These are phyloP conservation scores for Macrophomina phaseolina DNA, from an alignment of 2,329 filamentous ascomycete species.

Conservation along the genomic window DNA sequence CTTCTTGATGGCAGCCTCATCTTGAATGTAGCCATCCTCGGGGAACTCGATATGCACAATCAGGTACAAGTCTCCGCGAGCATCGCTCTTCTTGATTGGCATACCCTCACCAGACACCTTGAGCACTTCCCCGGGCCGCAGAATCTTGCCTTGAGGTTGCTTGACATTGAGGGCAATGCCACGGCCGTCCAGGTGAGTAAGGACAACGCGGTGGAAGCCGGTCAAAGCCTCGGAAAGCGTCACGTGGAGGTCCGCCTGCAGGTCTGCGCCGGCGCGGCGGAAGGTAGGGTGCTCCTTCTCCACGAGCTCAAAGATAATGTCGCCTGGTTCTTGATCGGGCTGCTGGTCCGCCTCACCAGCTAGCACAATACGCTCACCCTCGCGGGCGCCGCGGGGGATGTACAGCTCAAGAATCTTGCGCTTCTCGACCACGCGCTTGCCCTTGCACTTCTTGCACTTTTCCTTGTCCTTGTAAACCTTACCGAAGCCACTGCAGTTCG, in stretches of 20 bases:
- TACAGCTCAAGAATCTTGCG: constrained; percentile 97
- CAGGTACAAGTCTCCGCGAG: constrained; percentile 85
- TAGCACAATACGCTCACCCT: constrained; percentile 88
- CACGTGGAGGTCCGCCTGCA: constrained; percentile 81
- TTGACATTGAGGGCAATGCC: constrained; percentile 83
- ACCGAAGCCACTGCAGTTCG: constrained; percentile 83
- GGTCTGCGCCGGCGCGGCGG: constrained; percentile 80
- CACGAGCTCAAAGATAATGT: constrained; percentile 87
- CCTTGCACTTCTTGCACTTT: constrained; percentile 98
- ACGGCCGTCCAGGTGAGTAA: constrained; percentile 91
- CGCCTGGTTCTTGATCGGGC: constrained; percentile 86
- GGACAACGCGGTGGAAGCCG: constrained; percentile 87
- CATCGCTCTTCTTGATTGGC: constrained; percentile 86
- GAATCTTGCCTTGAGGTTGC: constrained; percentile 72
- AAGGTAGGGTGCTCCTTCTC: constrained; percentile 85
- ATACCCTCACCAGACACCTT: constrained; percentile 91
- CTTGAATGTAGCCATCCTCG: constrained; percentile 77
- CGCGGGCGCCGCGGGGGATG: constrained; percentile 78
- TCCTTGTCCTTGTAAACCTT: constrained; percentile 94
- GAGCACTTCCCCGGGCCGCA: constrained; percentile 83
- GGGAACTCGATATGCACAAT: constrained; percentile 88
- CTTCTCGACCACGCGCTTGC: constrained; percentile 81
- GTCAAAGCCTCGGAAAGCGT: constrained; percentile 82
- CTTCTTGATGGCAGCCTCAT: constrained; percentile 71
- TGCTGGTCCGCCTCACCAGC: constrained; percentile 94